Evolutionary conservation across 352 stramenopile genomes (phyloP), one percentile per base, ranked within the genome.

Genomic region (Pythium insidiosum): DNA sequence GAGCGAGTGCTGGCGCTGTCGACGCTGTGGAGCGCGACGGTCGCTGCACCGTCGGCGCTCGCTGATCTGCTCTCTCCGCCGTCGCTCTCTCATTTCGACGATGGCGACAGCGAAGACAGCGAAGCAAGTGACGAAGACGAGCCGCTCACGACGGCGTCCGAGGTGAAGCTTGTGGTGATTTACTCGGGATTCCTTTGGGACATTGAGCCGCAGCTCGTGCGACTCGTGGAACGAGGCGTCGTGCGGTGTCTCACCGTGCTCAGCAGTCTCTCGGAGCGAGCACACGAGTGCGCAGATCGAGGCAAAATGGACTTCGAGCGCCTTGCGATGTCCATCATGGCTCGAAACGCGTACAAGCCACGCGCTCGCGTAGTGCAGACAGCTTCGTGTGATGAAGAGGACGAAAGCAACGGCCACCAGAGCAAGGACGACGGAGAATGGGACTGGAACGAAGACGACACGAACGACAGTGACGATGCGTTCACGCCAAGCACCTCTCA

Each of bases 221-320:
- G 40, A 20, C 43, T 88, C 25, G 52, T 88, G 31, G 13, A 39
- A 18, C 50, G 72, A 6, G 56, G 58, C n/a, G 53, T 73, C 36
- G 39, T 76, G 5, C 58, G 42, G 15, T 63, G 55, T 0, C 47
- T 88, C 11, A 73, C 63, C n/a, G 38, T 88, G 24, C 81, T 65
- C 54, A 83, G 72, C 57, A 79, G 61, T 25, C 56, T 88, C 15
- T 85, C 75, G 22, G 75, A 88, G 58, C 56, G 62, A 9, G 69
- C 75, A 0, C 75, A 88, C 48, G 71, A 84, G 54, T 88, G 75
- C 51, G 82, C 61, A 37, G 68, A 84, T 51, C 77, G 83, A 36
- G 48, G 52, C 28, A 56, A 58, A 24, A 87, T 87, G 71, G 47
- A 60, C 10, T 84, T 84, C 39, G 61, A 71, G 3, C 49, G 47